phyloP scores from a whole-genome alignment of 345 rosid genomes.

The Noccaea caerulescens region DNA sequence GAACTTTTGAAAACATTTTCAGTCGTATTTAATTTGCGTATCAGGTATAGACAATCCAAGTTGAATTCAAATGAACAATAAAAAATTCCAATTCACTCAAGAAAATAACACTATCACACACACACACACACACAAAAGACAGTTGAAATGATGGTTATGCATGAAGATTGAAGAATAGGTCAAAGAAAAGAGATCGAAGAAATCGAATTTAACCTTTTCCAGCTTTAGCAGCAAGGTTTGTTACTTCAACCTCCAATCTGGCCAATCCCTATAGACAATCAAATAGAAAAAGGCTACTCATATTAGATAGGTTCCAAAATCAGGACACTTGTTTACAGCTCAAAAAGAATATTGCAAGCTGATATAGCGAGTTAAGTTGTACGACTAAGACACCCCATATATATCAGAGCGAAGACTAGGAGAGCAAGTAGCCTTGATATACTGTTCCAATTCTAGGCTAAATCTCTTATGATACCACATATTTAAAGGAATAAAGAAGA shows the following conservation, averaged over 20 bases:
- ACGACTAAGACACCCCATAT: background rate
- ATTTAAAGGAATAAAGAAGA: conserved; percentile 18
- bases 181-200: conserved; percentile 26
- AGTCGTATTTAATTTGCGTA: background rate
- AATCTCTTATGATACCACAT: conserved; percentile 1
- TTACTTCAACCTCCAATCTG: conserved; percentile 95
- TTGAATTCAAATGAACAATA: conserved; percentile 9
- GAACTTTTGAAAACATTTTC: conserved; percentile 25
- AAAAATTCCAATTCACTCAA: conserved; percentile 15
- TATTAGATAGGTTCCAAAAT: conserved; percentile 24
- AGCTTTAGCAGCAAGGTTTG: conserved; percentile 98
- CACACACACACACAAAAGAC: conserved; percentile 15
- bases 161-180: conserved; percentile 10
- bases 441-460: conserved; percentile 20
- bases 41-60: conserved; percentile 23
- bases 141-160: conserved; percentile 14
- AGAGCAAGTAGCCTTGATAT: conserved; percentile 23
- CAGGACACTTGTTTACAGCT: conserved; percentile 11
- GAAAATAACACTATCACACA: background rate
- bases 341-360: conserved; percentile 16
- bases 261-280: conserved; percentile 64
- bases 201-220: conserved; percentile 75
- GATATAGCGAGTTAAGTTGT: conserved; percentile 19
- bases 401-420: conserved; percentile 16
- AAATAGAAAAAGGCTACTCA: conserved; percentile 15